Conservation (phyloP, 2,329 filamentous ascomycete genomes). For the Fusarium heterosporum region DNA sequence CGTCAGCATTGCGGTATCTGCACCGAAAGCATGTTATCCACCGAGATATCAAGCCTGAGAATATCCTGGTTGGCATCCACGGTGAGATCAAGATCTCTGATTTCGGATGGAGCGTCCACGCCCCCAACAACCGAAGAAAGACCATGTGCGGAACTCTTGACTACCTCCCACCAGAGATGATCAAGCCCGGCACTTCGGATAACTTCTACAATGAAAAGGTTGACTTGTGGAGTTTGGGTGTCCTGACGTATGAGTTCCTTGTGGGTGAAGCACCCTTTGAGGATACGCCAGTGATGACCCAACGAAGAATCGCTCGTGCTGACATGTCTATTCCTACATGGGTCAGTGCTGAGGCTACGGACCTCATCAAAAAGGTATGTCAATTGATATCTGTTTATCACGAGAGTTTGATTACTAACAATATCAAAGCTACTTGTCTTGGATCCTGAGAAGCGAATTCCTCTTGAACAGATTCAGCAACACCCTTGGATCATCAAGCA, state of each 20-base stretch:
- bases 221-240: conserved; percentile 94
- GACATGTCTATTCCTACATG: conserved; percentile 95
- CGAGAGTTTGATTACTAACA: conserved; percentile 40
- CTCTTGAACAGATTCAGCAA: conserved; percentile 85
- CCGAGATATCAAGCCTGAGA: conserved; percentile 97
- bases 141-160: conserved; percentile 98
- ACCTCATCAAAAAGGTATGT: conserved; percentile 89
- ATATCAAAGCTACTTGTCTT: conserved; percentile 82
- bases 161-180: conserved; percentile 98
- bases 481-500: conserved; percentile 99
- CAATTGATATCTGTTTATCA: not conserved
- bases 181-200: conserved; percentile 81
- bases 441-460: conserved; percentile 92
- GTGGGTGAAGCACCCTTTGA: conserved; percentile 98
- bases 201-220: conserved; percentile 97
- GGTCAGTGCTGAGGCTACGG: conserved; percentile 88
- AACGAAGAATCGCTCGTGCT: conserved; percentile 84
- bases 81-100: conserved; percentile 99
- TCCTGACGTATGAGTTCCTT: conserved; percentile 95
- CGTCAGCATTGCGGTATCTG: conserved; percentile 85
- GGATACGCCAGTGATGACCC: conserved; percentile 94
- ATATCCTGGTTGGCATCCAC: conserved; percentile 94
- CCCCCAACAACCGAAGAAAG: conserved; percentile 90
- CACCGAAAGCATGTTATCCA: conserved; percentile 99
- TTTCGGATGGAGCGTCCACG: conserved; percentile 98